A percentile compares a stretch with the other conserved stretches of the same genome.
Conservation (phyloP, 73 alveolate genomes). For the Urostyla sp. region DNA sequence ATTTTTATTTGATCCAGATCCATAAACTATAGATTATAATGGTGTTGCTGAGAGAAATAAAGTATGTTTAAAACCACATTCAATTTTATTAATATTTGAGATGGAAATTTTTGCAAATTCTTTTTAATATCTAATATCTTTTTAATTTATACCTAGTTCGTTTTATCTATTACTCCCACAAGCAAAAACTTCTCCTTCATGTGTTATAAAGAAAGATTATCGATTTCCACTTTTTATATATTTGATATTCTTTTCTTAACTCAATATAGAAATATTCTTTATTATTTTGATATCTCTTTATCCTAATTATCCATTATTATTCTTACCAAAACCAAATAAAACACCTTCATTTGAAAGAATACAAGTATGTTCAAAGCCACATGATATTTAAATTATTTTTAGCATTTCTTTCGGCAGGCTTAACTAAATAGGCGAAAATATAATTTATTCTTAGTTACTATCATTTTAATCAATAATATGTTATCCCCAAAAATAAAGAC, state of each 20-base stretch:
- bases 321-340: slow-evolving; percentile 63
- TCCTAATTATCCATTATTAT: slow-evolving; percentile 62
- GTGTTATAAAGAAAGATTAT: neutral
- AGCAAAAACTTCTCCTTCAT: neutral
- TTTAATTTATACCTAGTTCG: slow-evolving; percentile 47
- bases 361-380: slow-evolving; percentile 74
- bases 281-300: neutral
- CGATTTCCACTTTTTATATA: neutral
- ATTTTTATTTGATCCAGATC: slow-evolving; percentile 65
- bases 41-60: slow-evolving; percentile 16
- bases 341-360: slow-evolving; percentile 18
- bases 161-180: slow-evolving; percentile 54
- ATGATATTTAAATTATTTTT: slow-evolving; percentile 35
- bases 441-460: slow-evolving; percentile 2
- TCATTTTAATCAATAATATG: slow-evolving; percentile 10
- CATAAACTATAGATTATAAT: neutral
- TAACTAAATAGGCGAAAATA: no score
- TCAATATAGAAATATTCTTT: neutral
- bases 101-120: neutral
- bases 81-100: neutral
- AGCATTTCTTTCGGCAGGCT: slow-evolving; percentile 41
- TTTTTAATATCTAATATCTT: neutral
- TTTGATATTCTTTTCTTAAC: neutral
- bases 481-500: slow-evolving; percentile 43
- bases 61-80: slow-evolving; percentile 66